Conservation (phyloP, 495 filamentous ascomycete genomes). For the Chlorociboria aeruginascens region DNA sequence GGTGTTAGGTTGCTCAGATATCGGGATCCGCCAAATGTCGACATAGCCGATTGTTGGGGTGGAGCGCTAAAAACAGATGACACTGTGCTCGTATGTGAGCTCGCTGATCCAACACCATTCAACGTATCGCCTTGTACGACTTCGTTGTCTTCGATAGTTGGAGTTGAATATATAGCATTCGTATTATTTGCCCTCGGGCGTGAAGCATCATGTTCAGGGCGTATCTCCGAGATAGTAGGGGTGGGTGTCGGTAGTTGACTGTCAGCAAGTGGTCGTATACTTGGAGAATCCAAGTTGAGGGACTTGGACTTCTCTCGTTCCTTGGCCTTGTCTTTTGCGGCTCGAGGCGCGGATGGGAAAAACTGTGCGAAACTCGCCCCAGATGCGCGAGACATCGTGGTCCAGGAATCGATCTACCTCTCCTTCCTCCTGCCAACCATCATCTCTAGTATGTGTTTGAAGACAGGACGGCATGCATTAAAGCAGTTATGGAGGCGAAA, state of each 20-base stretch:
- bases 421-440: constrained; percentile 39
- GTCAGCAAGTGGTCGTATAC: constrained; percentile 18
- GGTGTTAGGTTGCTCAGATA: constrained; percentile 52
- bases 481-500: constrained; percentile 9
- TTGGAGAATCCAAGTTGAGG: constrained; percentile 23
- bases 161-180: constrained; percentile 25
- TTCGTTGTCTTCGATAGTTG: constrained; percentile 43
- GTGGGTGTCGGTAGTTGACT: constrained; percentile 13
- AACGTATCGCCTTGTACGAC: constrained; percentile 47
- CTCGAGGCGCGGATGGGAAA: constrained; percentile 72
- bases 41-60: constrained; percentile 33
- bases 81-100: constrained; percentile 49
- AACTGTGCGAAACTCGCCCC: constrained; percentile 77
- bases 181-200: constrained; percentile 21
- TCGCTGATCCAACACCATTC: constrained; percentile 52
- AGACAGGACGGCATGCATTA: constrained; percentile 31
- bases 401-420: constrained; percentile 29
- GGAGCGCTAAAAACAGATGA: constrained; percentile 53
- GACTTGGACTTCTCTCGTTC: constrained; percentile 37
- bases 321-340: constrained; percentile 41
- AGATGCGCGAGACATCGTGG: constrained; percentile 65
- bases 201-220: constrained; percentile 16
- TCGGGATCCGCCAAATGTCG: constrained; percentile 28
- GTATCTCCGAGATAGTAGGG: background rate
- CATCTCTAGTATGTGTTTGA: constrained; percentile 34